Base-by-base conservation (phyloP, 2,329 filamentous ascomycete genomes). In the Diaporthe sp. region DNA sequence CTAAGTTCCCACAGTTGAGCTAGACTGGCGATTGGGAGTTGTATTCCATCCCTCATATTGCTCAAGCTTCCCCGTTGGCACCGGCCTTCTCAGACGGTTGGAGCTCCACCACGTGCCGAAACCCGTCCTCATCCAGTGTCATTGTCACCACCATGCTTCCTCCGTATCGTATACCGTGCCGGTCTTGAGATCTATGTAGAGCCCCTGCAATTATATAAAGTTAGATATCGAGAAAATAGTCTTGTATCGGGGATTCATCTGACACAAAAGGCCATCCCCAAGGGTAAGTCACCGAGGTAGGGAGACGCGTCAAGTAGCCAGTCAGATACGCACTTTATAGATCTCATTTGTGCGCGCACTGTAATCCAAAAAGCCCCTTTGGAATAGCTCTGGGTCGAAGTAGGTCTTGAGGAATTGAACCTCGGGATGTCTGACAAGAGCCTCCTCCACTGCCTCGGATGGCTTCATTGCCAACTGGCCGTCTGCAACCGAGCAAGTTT, bases 381-480 rank as follows among this genome's bases (percentile, higher is more conserved):
- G 3, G 15, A 19, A 19, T 3, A 2, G 38, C 12, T 40, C 45
- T 47, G 6, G 19, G 17, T 47, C 45, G 19, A 2, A 7, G 19
- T 19, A 47, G 9, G 45, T 25, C 45, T 50, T 50, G 45, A 50
- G 22, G 47, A 52, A 15, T 22, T 52, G 10, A n/a, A 52, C 2
- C 6, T 15, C 4, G n/a, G 47, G n/a, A 25, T 52, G 47, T 15
- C 47, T 52, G n/a, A 25, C n/a, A 52, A 13, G 47, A n/a, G n/a
- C 47, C 47, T 52, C 47, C 47, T 13, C n/a, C 47, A 5, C 47
- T n/a, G n/a, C 47, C 47, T 5, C 13, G 47, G 10, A 52, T n/a
- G 47, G 10, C 3, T 12, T 13, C 3, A 10, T 2, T 15, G n/a
- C n/a, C 12, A 1, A 0, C 9, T 2, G 4, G n/a, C 47, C 9